Evolutionary conservation across 768 basidiomycete genomes (phyloP).

Genomic region (Suillus alpinus): DNA sequence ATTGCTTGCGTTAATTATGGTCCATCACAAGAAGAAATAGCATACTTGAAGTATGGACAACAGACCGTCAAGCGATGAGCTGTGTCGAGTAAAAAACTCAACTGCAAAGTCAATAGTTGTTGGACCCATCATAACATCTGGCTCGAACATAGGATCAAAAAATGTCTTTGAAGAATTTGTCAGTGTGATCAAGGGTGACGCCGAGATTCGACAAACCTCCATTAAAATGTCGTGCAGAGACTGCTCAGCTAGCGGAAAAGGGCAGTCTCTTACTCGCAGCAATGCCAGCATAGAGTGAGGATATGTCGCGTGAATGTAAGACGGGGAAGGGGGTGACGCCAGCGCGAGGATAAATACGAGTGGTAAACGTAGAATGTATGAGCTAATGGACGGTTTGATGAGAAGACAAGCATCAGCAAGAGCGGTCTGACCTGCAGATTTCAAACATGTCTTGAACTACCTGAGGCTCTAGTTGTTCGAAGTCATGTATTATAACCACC

Average conservation of each 20-base stretch:
- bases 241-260: conserved; percentile 44
- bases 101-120: conserved; percentile 49
- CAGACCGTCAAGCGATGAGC: conserved; percentile 54
- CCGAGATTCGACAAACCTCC: conserved; percentile 38
- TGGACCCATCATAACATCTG: conserved; percentile 62
- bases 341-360: conserved; percentile 64
- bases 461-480: conserved; percentile 64
- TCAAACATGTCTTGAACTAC: conserved; percentile 70
- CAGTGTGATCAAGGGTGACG: neutral
- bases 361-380: conserved; percentile 50
- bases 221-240: conserved; percentile 54
- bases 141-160: conserved; percentile 61
- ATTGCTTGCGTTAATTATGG: conserved; percentile 1
- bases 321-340: conserved; percentile 51
- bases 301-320: conserved; percentile 60
- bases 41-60: conserved; percentile 61
- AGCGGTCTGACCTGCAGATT: conserved; percentile 58
- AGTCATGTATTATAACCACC: conserved; percentile 65
- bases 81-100: conserved; percentile 57
- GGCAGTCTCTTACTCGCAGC: conserved; percentile 51
- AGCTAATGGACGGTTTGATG: conserved; percentile 1
- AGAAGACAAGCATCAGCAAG: neutral
- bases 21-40: neutral
- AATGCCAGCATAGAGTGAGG: conserved; percentile 57
- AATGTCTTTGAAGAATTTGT: conserved; percentile 44